Evolutionary conservation across 78 protist genomes (phyloP).

Genomic region (Emiliania huxleyi): DNA sequence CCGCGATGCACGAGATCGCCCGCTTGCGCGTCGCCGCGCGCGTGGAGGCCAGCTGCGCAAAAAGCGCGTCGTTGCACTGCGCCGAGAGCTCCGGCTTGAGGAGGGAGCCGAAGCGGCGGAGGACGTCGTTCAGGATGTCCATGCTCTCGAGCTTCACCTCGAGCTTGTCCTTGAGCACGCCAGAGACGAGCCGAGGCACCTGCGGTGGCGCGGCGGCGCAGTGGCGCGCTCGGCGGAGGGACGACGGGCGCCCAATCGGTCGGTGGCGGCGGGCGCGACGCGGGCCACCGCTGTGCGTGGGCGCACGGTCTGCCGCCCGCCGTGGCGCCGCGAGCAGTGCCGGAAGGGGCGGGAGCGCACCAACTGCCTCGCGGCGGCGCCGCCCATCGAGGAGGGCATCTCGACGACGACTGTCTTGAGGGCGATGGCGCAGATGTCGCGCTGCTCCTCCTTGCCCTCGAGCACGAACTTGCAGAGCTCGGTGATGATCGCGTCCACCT

Average conservation of each 20-base stretch:
- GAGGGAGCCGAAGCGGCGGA: conserved; percentile 21
- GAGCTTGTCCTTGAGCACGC: background rate
- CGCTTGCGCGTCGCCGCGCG: conserved; percentile 14
- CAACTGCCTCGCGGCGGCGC: background rate
- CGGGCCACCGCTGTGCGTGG: background rate
- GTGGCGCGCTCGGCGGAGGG: no score
- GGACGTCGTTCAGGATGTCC: conserved; percentile 58
- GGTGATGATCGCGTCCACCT: conserved; percentile 10
- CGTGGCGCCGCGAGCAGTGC: background rate
- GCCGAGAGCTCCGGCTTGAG: background rate
- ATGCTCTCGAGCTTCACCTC: conserved; percentile 29
- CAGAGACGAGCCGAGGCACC: background rate
- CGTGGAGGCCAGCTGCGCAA: background rate
- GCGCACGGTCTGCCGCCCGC: background rate
- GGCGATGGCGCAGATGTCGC: conserved; percentile 54
- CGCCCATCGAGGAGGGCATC: background rate
- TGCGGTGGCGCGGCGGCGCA: no score
- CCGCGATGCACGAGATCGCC: background rate
- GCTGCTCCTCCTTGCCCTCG: conserved; percentile 46
- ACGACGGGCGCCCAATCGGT: no score
- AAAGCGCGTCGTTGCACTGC: background rate
- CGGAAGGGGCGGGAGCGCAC: no score
- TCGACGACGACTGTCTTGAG: conserved; percentile 44
- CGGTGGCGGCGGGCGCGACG: no score
- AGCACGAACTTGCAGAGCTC: background rate